phyloP scores from a whole-genome alignment of 1,139 yeast species.

The Yamadazyma kanchanaburiensis region DNA sequence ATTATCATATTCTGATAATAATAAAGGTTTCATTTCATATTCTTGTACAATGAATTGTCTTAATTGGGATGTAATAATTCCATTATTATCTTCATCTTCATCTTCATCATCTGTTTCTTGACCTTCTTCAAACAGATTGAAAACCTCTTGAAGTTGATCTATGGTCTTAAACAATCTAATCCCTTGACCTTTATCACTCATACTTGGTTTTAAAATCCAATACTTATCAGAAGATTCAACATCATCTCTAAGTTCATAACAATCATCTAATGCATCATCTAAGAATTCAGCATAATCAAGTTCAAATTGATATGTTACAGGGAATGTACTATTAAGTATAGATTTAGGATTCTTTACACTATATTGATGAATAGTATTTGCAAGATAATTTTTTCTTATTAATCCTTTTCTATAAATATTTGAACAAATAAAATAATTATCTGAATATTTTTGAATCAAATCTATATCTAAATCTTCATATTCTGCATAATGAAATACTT shows the following conservation, averaged over 20 bases:
- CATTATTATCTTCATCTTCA: slow-evolving; percentile 39
- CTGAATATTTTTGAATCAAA: slow-evolving; percentile 32
- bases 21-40: slow-evolving; percentile 64
- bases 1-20: slow-evolving; percentile 56
- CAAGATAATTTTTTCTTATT: slow-evolving; percentile 83
- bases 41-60: slow-evolving; percentile 90
- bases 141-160: slow-evolving; percentile 76
- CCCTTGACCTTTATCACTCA: slow-evolving; percentile 98
- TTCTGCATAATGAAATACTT: slow-evolving; percentile 75
- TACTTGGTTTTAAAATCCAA: slow-evolving; percentile 92
- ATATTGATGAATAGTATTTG: slow-evolving; percentile 74
- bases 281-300: slow-evolving; percentile 96
- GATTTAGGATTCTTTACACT: slow-evolving; percentile 73
- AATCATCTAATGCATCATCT: slow-evolving; percentile 90
- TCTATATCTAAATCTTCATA: slow-evolving; percentile 88
- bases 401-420: slow-evolving; percentile 84
- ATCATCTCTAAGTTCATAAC: slow-evolving; percentile 81
- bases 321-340: slow-evolving; percentile 56
- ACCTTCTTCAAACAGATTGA: slow-evolving; percentile 80
- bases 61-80: slow-evolving; percentile 78
- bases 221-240: slow-evolving; percentile 59
- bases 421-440: slow-evolving; percentile 66
- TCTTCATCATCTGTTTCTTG: slow-evolving; percentile 54
- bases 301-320: slow-evolving; percentile 76
- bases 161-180: slow-evolving; percentile 76